Conservation (phyloP, 129 eudicot species). For the Flaveria trinervia region DNA sequence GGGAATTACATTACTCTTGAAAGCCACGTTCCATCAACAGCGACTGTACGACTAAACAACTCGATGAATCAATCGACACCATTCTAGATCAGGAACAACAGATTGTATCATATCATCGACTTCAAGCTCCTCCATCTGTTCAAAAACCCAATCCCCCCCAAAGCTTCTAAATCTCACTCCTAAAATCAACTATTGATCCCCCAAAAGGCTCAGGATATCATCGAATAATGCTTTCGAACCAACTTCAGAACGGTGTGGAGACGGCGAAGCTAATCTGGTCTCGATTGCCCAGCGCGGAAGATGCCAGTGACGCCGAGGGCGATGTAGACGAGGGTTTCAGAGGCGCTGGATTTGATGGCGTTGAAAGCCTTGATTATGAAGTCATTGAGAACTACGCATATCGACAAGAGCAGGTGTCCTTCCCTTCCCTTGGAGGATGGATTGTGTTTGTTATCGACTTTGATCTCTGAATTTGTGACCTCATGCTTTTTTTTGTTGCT, state of each 20-base stretch:
- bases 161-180: background rate
- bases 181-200: background rate
- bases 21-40: conserved; percentile 33
- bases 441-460: background rate
- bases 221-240: conserved; percentile 63
- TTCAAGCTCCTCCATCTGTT: background rate
- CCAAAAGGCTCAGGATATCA: background rate
- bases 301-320: conserved; percentile 35
- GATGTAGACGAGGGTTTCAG: conserved; percentile 42
- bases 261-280: conserved; percentile 82
- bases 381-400: conserved; percentile 89
- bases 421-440: background rate
- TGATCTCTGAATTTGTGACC: background rate
- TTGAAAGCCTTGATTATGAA: conserved; percentile 95
- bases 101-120: background rate
- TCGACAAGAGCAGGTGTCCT: conserved; percentile 79
- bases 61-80: conserved; percentile 18
- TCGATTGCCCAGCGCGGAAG: conserved; percentile 75
- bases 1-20: background rate
- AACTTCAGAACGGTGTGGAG: conserved; percentile 87
- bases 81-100: background rate
- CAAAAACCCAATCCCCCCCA: too few relatives aligned
- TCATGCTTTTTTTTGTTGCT: background rate
- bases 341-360: conserved; percentile 46
- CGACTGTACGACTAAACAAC: conserved; percentile 4